Evolutionary conservation across 2,329 filamentous ascomycete species (phyloP).

Genomic region (Fusarium cicatricum): DNA sequence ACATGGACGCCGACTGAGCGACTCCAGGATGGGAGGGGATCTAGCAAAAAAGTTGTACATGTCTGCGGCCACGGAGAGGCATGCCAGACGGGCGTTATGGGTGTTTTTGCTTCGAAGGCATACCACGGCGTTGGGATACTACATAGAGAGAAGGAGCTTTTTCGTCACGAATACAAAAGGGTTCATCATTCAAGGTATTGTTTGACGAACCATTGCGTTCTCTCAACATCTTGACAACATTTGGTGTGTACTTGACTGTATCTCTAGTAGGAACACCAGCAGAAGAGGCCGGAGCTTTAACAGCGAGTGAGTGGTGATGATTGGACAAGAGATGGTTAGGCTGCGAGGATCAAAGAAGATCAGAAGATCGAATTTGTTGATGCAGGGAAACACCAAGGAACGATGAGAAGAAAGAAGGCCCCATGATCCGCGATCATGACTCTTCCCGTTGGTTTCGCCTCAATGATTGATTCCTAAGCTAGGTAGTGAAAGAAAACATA

Average conservation of each 20-base stretch:
- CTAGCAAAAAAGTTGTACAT: conserved; percentile 13
- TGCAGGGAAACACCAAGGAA: not conserved
- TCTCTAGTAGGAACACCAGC: too few relatives aligned
- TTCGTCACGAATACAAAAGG: conserved; percentile 30
- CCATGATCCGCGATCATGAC: not conserved
- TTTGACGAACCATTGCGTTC: conserved; percentile 24
- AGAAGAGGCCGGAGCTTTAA: too few relatives aligned
- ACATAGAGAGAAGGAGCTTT: conserved; percentile 28
- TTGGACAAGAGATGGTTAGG: too few relatives aligned
- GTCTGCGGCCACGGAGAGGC: conserved; percentile 18
- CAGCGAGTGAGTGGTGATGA: too few relatives aligned
- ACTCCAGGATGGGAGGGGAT: not conserved
- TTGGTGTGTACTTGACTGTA: not conserved
- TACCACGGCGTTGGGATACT: conserved; percentile 39
- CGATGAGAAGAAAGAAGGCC: not conserved
- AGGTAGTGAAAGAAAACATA: too few relatives aligned
- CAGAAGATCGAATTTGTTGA: not conserved
- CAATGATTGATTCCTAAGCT: not conserved
- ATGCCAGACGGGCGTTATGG: conserved; percentile 34
- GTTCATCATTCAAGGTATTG: conserved; percentile 20
- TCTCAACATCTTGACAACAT: conserved; percentile 11
- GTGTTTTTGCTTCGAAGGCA: conserved; percentile 39
- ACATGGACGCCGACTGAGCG: conserved; percentile 43
- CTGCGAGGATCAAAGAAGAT: not conserved
- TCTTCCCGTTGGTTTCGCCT: not conserved